Base-by-base conservation (phyloP, 139 green algal genomes). In the Micractinium sp. region DNA sequence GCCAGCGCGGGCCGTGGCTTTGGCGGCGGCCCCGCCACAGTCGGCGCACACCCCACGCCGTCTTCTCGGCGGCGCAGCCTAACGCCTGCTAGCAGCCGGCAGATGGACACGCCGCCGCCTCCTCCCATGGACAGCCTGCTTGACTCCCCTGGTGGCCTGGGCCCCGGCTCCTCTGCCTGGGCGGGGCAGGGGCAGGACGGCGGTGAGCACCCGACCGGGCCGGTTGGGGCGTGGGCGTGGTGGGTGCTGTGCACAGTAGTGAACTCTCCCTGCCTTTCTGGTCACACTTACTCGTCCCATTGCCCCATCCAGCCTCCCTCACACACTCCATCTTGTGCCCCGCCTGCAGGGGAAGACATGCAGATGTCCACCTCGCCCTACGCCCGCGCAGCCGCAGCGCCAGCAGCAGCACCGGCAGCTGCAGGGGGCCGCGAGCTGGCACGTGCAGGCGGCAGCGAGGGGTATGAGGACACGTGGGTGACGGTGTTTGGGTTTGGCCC, bases 401-500 rank as follows among this genome's bases (percentile, higher is more conserved):
- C 71, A 19, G 31, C 47, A 0, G 71, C 69, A 18, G 60, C 86
- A 33, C 56, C 86, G 16, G 76, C 38, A 25, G 77, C 41, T 31
- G 16, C 41, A 15, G 25, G 86, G 20, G 63, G 79, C 9, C 63
- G 74, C 31, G 82, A 91, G n/a, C 73, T 88, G 71, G 71, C 71
- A 0, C 86, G 38, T 7, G 47, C 82, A 12, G 63, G 23, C 0
- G 76, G 76, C 76, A 29, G 76, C 76, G 38, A 82, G 15, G 38
- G 38, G 20, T 56, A 82, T 53, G 76, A 89, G 53, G 86, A 91
- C 36, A 88, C 77, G 14, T 94, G 92, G 89, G 93, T 95, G 19
- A 95, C 92, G n/a, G 89, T 95, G 23, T 95, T 91, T 90, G 93
- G 93, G 25, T 94, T 95, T 66, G 53, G 77, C 16, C 87, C 85